Evolutionary conservation across 2,329 filamentous ascomycete genomes (phyloP).

Genomic region (Lasiodiplodia citricola): DNA sequence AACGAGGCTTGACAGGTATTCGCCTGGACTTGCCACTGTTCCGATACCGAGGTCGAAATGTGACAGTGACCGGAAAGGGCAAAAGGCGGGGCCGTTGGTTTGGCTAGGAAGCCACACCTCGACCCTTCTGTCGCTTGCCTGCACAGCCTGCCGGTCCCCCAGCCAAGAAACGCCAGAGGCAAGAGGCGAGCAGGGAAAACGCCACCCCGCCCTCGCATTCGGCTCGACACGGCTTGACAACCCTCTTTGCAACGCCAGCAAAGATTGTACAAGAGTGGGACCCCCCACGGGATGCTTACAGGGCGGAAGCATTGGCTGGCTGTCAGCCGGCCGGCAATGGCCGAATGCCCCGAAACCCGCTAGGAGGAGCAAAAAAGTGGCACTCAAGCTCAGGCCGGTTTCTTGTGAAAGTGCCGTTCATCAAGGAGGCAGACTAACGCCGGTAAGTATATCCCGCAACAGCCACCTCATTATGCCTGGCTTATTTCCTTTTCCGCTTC

Average conservation of each 20-base stretch:
- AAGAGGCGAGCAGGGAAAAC: background rate
- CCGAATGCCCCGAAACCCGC: background rate
- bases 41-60: background rate
- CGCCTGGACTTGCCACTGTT: background rate
- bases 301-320: background rate
- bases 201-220: conserved; percentile 1
- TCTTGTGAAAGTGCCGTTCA: background rate
- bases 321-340: background rate
- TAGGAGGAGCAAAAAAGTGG: background rate
- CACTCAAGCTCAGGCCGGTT: background rate
- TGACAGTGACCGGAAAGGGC: background rate
- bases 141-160: background rate
- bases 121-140: background rate
- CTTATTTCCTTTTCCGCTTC: background rate
- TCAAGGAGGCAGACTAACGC: background rate
- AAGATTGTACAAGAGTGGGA: background rate
- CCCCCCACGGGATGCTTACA: background rate
- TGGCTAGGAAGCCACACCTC: background rate
- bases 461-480: background rate
- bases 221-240: conserved; percentile 10
- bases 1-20: background rate
- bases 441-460: background rate
- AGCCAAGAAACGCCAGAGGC: background rate
- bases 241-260: background rate
- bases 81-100: background rate